Conservation (phyloP, 192 early-diverging fungal genomes). For the Backusella sp. region DNA sequence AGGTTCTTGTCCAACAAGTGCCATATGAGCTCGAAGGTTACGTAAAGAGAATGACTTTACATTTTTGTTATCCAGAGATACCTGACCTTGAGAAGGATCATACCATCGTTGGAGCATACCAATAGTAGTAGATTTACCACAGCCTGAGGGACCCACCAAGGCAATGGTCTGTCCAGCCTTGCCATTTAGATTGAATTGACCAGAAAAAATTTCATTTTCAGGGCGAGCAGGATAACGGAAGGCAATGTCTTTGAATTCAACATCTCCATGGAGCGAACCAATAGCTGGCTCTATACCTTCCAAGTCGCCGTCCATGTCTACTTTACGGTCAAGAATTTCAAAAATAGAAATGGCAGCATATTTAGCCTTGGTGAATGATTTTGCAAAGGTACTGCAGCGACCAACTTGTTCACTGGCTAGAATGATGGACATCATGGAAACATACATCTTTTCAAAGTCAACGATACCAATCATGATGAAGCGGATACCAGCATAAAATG, state of each 20-base stretch:
- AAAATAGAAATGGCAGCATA: constrained; percentile 72
- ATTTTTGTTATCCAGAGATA: constrained; percentile 57
- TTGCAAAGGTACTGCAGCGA: constrained; percentile 64
- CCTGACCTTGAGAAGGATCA: constrained; percentile 62
- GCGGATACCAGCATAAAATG: constrained; percentile 66
- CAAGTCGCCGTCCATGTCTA: constrained; percentile 61
- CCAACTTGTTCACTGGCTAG: constrained; percentile 49
- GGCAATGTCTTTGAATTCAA: constrained; percentile 38
- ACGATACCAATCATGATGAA: constrained; percentile 16
- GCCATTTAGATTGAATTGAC: constrained; percentile 47
- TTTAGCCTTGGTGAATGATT: constrained; percentile 76
- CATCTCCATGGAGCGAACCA: constrained; percentile 30
- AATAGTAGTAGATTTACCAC: constrained; percentile 77
- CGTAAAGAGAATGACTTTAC: constrained; percentile 62
- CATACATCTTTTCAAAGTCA: constrained; percentile 18
- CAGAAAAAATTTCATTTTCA: constrained; percentile 47
- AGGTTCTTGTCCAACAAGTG: constrained; percentile 94
- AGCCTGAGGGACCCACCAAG: constrained; percentile 83
- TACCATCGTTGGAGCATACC: constrained; percentile 77
- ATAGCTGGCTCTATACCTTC: constrained; percentile 34
- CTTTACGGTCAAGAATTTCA: constrained; percentile 66
- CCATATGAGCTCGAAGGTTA: constrained; percentile 71
- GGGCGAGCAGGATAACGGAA: constrained; percentile 72
- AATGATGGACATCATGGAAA: constrained; percentile 17
- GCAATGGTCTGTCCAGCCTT: constrained; percentile 77